Percentiles rank a stretch among this genome's conserved stretches.
Evolutionary conservation across 1,284 basidiomycete species (phyloP).

Genomic region (Cutaneotrichosporon cavernicola): DNA sequence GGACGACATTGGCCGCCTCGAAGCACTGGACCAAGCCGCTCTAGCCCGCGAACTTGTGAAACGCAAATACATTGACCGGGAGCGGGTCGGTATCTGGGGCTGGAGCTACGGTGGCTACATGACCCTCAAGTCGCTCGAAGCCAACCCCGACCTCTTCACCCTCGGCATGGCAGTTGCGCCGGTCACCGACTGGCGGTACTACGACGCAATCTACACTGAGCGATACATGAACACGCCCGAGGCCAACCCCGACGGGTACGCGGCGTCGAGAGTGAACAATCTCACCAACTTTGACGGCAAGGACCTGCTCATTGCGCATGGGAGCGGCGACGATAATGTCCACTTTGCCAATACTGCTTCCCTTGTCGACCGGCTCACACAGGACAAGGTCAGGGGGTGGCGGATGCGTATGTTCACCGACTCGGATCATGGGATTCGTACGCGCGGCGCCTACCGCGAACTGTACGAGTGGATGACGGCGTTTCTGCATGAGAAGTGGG

Average conservation of each 20-base stretch:
- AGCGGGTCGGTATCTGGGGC: slow-evolving; percentile 88
- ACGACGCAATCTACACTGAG: slow-evolving; percentile 70
- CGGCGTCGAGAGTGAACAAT: slow-evolving; percentile 77
- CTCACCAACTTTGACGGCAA: slow-evolving; percentile 73
- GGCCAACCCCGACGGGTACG: slow-evolving; percentile 77
- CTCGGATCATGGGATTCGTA: slow-evolving; percentile 78
- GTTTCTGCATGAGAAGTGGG: slow-evolving; percentile 88
- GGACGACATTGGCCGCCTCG: slow-evolving; percentile 78
- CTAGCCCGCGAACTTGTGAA: slow-evolving; percentile 61
- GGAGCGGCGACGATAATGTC: slow-evolving; percentile 89
- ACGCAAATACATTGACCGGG: slow-evolving; percentile 56
- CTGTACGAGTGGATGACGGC: slow-evolving; percentile 80
- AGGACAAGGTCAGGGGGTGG: slow-evolving; percentile 70
- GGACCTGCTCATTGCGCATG: slow-evolving; percentile 84
- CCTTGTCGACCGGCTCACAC: slow-evolving; percentile 86
- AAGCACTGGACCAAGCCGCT: slow-evolving; percentile 82
- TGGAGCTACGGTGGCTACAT: slow-evolving; percentile 96
- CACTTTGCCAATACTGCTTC: slow-evolving; percentile 89
- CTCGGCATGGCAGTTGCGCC: slow-evolving; percentile 62
- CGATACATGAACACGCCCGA: slow-evolving; percentile 89
- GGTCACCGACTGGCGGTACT: slow-evolving; percentile 80
- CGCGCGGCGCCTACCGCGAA: slow-evolving; percentile 75
- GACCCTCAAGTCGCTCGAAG: slow-evolving; percentile 86
- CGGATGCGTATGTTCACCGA: slow-evolving; percentile 96
- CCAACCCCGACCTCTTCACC: slow-evolving; percentile 76